Base-by-base conservation (phyloP, 225 moss, liverwort and hornwort species). In the Sphagnum contortum region DNA sequence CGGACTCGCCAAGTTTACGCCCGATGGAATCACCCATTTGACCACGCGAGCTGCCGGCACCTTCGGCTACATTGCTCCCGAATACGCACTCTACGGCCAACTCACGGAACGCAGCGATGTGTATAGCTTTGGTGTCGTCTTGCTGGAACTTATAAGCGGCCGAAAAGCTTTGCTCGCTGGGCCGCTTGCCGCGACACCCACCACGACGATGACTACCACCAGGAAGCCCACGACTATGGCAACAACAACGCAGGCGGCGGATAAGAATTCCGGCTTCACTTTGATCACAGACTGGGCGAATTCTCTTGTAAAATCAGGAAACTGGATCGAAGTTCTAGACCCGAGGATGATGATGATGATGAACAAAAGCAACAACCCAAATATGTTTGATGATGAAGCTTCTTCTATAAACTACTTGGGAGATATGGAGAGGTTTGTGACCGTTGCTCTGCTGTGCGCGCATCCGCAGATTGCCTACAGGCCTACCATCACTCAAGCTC, bases 241-340 rank as follows among this genome's bases (percentile, higher is more conserved):
- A 29, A 29, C 29, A 29, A 29, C 29, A 29, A 29, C 29, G 29
- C 29, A 29, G 66, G 29, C 29, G 29, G 29, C 29, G 29, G 29
- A 29, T 29, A 1, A 29, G 29, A 29, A 29, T 1, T 29, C 29
- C 46, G 60, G 64, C 6, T 50, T 78, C 52, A 74, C 64, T 69
- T 69, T 90, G 63, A 57, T 91, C 47, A 84, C 83, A 9, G 91
- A 91, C 59, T 81, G 84, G 80, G 88, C 86, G 4, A 88, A 88
- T 88, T 71, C 69, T 53, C 65, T 77, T 3, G 84, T 86, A 14
- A 86, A 81, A 63, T 68, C 74, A 57, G 86, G 86, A 49, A 65
- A 65, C 47, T 71, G 78, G 66, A 69, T 73, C 66, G 65, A 71
- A 3, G 70, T 81, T 1, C 47, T 91, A 46, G 91, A 91, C 63